A percentile compares a stretch with the other conserved stretches of the same genome.
Evolutionary conservation across 1,284 basidiomycete genomes (phyloP).

Genomic region (Cyathus pygmaeus): DNA sequence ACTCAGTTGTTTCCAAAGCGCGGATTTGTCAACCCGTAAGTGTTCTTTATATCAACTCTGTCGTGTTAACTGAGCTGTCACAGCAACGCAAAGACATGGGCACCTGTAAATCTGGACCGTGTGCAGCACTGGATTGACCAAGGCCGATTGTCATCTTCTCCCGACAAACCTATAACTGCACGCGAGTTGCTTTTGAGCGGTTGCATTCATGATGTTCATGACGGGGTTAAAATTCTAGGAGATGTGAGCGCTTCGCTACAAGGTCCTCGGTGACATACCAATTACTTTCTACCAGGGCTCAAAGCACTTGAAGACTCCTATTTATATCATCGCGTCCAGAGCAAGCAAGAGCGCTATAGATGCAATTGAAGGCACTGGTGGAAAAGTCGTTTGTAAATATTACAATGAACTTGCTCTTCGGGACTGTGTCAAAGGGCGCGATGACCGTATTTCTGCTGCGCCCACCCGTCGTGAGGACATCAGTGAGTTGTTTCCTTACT

Average conservation of each 20-base stretch:
- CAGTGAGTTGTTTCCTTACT: slow-evolving; percentile 56
- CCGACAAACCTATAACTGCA: slow-evolving; percentile 89
- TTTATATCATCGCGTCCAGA: slow-evolving; percentile 87
- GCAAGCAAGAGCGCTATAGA: slow-evolving; percentile 89
- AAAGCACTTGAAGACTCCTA: slow-evolving; percentile 72
- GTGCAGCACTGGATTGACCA: slow-evolving; percentile 93
- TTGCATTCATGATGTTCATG: slow-evolving; percentile 88
- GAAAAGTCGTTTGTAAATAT: slow-evolving; percentile 90
- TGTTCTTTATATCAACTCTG: slow-evolving; percentile 21
- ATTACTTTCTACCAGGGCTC: slow-evolving; percentile 59
- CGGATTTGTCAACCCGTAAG: slow-evolving; percentile 93
- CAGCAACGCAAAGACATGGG: slow-evolving; percentile 80
- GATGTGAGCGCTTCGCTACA: slow-evolving; percentile 65
- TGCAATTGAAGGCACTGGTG: slow-evolving; percentile 86
- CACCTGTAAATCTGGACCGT: slow-evolving; percentile 87
- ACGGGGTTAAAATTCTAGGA: slow-evolving; percentile 93
- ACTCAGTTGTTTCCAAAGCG: slow-evolving; percentile 93
- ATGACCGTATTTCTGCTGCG: slow-evolving; percentile 75
- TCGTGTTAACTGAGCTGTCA: not conserved
- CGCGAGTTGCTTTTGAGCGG: slow-evolving; percentile 86
- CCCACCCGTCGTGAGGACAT: slow-evolving; percentile 90
- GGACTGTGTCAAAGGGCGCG: slow-evolving; percentile 81
- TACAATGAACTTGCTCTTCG: slow-evolving; percentile 89
- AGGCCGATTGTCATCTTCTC: slow-evolving; percentile 82
- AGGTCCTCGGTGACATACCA: not conserved